phyloP scores from a whole-genome alignment of 306 rosid genomes.

The Vachellia collinsii region DNA sequence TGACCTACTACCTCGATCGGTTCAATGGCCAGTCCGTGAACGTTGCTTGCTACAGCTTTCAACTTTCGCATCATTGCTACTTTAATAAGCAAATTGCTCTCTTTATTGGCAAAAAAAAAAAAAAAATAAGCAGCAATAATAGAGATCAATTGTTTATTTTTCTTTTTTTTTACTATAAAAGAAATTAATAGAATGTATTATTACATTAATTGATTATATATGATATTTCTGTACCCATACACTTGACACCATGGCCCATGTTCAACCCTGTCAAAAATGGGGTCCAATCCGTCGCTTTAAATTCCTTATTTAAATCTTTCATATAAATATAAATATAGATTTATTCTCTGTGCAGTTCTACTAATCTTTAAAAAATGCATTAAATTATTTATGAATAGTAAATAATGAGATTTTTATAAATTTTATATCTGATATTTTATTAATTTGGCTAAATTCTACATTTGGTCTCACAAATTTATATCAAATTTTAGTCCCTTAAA shows the following conservation, averaged over 20 bases:
- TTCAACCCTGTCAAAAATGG: not conserved
- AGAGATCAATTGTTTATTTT: not conserved
- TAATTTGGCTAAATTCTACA: no score
- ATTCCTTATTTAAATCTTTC: not conserved
- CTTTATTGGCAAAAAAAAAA: no score
- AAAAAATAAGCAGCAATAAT: not conserved
- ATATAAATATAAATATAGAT: no score
- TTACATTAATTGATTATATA: not conserved
- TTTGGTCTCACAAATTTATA: no score
- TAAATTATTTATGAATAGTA: not conserved
- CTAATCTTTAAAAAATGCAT: not conserved
- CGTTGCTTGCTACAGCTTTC: no score
- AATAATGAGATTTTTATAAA: not conserved
- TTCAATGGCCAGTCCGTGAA: no score
- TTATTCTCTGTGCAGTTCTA: no score
- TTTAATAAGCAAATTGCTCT: no score
- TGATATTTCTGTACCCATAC: not conserved
- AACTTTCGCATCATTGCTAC: not conserved
- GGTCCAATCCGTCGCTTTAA: not conserved
- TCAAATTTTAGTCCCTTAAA: no score
- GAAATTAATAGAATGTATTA: not conserved
- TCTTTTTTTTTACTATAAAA: not conserved
- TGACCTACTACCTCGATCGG: no score
- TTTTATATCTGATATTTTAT: not conserved
- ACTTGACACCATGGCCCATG: not conserved